Evolutionary conservation across 805 yeast genomes (phyloP).

Genomic region (Cyberlindnera subsufficiens): DNA sequence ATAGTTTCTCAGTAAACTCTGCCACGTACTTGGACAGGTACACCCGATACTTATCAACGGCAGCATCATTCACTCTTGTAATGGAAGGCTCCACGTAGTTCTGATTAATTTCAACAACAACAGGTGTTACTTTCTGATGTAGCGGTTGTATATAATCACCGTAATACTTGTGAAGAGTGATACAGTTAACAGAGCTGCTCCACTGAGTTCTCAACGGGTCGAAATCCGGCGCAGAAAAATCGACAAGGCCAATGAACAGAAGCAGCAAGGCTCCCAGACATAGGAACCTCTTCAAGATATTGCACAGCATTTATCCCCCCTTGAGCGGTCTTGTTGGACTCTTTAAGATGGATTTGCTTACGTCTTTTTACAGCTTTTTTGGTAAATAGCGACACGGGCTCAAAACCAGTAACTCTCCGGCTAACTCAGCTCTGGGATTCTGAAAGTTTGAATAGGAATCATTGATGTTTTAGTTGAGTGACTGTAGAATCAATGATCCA

Average conservation of each 20-base stretch:
- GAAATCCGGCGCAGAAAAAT: slow-evolving; percentile 18
- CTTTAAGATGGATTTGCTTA: no score
- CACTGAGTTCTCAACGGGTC: slow-evolving; percentile 18
- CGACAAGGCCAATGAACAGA: slow-evolving; percentile 14
- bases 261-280: slow-evolving; percentile 9
- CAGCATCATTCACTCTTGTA: background rate
- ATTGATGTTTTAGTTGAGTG: no score
- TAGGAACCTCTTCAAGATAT: slow-evolving; percentile 10
- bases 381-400: no score
- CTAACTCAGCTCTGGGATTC: no score
- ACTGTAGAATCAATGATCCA: no score
- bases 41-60: slow-evolving; percentile 9
- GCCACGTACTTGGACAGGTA: slow-evolving; percentile 11
- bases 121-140: slow-evolving; percentile 9
- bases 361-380: no score
- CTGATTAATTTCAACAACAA: slow-evolving; percentile 2
- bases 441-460: no score
- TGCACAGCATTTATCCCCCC: slow-evolving; percentile 5
- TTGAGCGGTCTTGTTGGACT: no score
- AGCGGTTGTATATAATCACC: slow-evolving; percentile 16
- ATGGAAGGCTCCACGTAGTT: slow-evolving; percentile 10
- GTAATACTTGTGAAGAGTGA: slow-evolving; percentile 13
- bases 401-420: no score
- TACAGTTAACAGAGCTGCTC: slow-evolving; percentile 5
- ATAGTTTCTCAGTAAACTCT: slow-evolving; percentile 1